phyloP scores from a whole-genome alignment of 768 basidiomycete species.

The Candolleomyces eurysporus region DNA sequence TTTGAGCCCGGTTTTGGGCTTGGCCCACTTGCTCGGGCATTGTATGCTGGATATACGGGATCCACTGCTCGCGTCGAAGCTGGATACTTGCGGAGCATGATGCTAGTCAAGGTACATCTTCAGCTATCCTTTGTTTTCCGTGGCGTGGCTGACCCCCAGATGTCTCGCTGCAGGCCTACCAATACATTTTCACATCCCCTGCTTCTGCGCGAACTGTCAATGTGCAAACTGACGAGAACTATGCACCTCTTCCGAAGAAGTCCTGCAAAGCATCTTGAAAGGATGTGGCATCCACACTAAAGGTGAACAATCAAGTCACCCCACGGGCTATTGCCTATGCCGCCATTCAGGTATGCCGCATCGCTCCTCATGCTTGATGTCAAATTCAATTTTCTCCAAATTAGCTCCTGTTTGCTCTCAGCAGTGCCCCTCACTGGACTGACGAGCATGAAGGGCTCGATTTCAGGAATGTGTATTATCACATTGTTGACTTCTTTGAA shows the following conservation, averaged over 20 bases:
- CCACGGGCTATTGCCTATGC: background rate
- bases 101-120: background rate
- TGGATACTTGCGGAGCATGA: background rate
- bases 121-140: background rate
- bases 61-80: background rate
- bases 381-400: no score
- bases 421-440: constrained; percentile 13
- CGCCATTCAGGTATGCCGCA: background rate
- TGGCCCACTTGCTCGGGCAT: background rate
- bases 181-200: background rate
- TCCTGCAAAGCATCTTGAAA: background rate
- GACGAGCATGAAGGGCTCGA: constrained; percentile 17
- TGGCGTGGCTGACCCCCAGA: background rate
- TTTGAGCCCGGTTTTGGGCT: background rate
- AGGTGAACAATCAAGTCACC: background rate
- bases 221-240: background rate
- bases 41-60: background rate
- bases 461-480: constrained; percentile 15
- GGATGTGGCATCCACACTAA: background rate
- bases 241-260: background rate
- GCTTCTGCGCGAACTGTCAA: background rate
- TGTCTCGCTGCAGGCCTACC: background rate
- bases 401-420: constrained; percentile 22
- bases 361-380: no score
- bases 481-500: constrained; percentile 21